A percentile compares a stretch with the other conserved stretches of the same genome.
phyloP scores from a whole-genome alignment of 176 grass and related monocot species.

The Pharus latifolius region DNA sequence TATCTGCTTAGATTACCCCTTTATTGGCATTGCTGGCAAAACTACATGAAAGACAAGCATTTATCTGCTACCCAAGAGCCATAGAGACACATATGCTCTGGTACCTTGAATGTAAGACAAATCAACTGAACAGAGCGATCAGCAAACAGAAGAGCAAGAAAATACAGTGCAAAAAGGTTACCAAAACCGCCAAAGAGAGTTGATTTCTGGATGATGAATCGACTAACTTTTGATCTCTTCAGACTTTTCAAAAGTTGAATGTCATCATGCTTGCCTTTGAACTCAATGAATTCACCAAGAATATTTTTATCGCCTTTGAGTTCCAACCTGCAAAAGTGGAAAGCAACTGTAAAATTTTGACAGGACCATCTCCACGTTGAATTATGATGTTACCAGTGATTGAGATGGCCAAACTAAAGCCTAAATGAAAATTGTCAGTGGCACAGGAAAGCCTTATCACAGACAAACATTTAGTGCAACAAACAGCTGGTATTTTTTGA shows the following conservation, averaged over 20 bases:
- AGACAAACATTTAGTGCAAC: too few species aligned
- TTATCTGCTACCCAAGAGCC: slow-evolving; percentile 3
- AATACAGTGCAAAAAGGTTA: not conserved
- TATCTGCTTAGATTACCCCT: not conserved
- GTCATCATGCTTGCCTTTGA: slow-evolving; percentile 77
- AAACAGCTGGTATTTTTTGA: not conserved
- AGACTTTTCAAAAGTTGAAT: slow-evolving; percentile 68
- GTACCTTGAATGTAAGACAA: not conserved
- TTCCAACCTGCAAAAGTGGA: slow-evolving; percentile 55
- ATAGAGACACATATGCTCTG: not conserved
- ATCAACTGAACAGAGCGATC: not conserved
- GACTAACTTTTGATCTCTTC: slow-evolving; percentile 87
- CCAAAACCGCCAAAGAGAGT: slow-evolving; percentile 73
- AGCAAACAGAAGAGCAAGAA: not conserved
- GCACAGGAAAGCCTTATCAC: not conserved
- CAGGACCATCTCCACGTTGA: not conserved
- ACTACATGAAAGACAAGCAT: not conserved
- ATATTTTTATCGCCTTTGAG: slow-evolving; percentile 63
- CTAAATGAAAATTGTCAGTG: too few species aligned
- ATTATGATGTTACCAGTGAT: not conserved
- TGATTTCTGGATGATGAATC: slow-evolving; percentile 69
- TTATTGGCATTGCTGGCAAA: not conserved
- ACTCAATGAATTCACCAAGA: slow-evolving; percentile 91
- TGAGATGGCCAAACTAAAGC: not conserved
- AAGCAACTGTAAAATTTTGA: not conserved